These are phyloP conservation scores for Eucalyptus guilfoylei DNA, from an alignment of 345 rosid species.

Conservation along the genomic window DNA sequence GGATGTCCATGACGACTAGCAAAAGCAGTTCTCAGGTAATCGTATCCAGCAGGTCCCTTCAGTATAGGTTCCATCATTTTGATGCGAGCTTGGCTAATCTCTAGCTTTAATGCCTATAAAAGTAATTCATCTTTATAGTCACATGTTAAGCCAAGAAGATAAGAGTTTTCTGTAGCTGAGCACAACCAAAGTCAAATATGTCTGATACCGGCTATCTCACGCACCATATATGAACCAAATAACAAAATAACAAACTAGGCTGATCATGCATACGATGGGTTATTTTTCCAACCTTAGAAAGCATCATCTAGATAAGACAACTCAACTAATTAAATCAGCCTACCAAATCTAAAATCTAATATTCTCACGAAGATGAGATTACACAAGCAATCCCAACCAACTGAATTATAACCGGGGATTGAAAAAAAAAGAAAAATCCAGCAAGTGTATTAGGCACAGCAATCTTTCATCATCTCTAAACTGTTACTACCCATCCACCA, in stretches of 20 bases:
- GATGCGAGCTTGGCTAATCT: conserved; percentile 67
- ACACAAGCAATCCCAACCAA: neutral
- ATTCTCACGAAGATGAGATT: neutral
- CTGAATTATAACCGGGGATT: neutral
- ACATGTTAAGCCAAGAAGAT: neutral
- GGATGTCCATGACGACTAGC: conserved; percentile 41
- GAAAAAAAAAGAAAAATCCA: neutral
- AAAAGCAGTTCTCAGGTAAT: conserved; percentile 62
- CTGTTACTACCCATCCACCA: neutral
- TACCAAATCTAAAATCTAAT: neutral
- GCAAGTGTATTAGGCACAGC: neutral
- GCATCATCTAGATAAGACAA: neutral
- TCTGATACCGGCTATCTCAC: neutral
- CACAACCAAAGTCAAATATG: neutral
- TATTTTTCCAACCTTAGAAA: neutral
- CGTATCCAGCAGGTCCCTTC: conserved; percentile 77
- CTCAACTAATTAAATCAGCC: neutral
- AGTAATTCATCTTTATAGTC: neutral
- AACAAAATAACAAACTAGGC: neutral
- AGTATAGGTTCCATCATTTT: conserved; percentile 66
- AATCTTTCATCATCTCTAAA: neutral
- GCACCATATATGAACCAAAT: neutral
- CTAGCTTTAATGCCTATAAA: conserved; percentile 52
- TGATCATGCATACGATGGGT: neutral
- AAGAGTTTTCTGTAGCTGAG: neutral